Conservation (phyloP, 768 basidiomycete genomes). For the Suillus subaureus region DNA sequence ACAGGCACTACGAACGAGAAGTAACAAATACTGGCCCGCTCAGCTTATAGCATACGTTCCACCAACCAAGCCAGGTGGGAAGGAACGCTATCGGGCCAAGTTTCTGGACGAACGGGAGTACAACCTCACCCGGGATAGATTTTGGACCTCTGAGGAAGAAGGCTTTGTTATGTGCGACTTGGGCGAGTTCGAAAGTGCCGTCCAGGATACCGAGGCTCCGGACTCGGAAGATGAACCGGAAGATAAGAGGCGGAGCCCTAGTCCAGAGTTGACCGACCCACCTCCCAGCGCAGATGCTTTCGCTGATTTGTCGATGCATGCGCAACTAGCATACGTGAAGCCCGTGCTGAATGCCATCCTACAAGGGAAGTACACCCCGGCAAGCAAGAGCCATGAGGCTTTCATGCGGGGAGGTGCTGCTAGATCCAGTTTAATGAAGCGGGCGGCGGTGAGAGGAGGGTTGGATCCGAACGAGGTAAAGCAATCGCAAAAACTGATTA, state of each 20-base stretch:
- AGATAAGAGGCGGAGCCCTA: slow-evolving; percentile 18
- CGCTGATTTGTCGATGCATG: slow-evolving; percentile 46
- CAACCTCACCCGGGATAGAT: slow-evolving; percentile 49
- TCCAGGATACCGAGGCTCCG: slow-evolving; percentile 29
- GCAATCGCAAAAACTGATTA: slow-evolving; percentile 35
- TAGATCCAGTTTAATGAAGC: slow-evolving; percentile 37
- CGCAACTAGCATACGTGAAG: slow-evolving; percentile 69
- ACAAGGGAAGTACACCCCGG: slow-evolving; percentile 56
- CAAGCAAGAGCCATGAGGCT: slow-evolving; percentile 44
- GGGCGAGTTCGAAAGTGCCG: slow-evolving; percentile 55
- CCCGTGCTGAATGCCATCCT: slow-evolving; percentile 64
- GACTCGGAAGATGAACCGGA: slow-evolving; percentile 37
- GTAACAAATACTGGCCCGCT: slow-evolving; percentile 66
- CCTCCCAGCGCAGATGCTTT: slow-evolving; percentile 53
- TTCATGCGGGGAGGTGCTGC: slow-evolving; percentile 63
- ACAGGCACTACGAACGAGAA: slow-evolving; percentile 28
- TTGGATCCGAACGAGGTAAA: slow-evolving; percentile 41
- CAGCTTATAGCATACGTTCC: slow-evolving; percentile 53
- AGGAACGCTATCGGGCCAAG: slow-evolving; percentile 54
- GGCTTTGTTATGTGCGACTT: slow-evolving; percentile 68
- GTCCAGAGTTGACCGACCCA: slow-evolving; percentile 28
- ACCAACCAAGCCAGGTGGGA: slow-evolving; percentile 38
- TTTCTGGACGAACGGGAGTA: slow-evolving; percentile 56
- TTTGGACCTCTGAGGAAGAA: slow-evolving; percentile 58
- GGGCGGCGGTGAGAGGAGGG: slow-evolving; percentile 39